Evolutionary conservation across 1,139 yeast genomes (phyloP), one percentile per base, ranked within the genome.

Genomic region (Trichomonascaceae sp.): DNA sequence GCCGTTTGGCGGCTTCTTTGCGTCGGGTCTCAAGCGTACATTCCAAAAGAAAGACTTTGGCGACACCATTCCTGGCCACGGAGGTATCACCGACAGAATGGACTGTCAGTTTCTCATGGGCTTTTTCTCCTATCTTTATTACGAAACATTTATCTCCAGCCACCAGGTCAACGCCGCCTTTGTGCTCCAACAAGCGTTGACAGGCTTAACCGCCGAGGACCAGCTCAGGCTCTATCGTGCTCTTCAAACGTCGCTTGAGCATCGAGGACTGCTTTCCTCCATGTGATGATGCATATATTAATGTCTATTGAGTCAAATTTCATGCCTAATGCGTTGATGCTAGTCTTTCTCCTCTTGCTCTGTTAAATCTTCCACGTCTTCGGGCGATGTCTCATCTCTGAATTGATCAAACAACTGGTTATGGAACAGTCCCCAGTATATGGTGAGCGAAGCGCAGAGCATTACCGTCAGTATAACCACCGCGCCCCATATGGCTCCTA

Each of bases 91-190:
- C 22, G 99, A 89, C 57, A 73, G 99, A 60, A 78, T 89, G 66
- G 99, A 89, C 61, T 89, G 99, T 60, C 98, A 89, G 60, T 89
- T 89, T 54, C 65, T 89, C 46, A 89, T 89, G 97, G 99, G 98
- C 8, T 84, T 94, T 28, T 89, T 89, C 55, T 72, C 92, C 30
- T 87, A 85, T 54, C 67, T 89, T 44, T 89, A 89, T 63, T 87
- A 78, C 56, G 96, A 87, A 58, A 81, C 95, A 2, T 89, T 89
- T 56, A 71, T 89, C 45, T 76, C 93, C 29, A 45, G 48, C 14
- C 65, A 62, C 32, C 78, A 76, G 56, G 66, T 77, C 43, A 75
- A 74, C 41, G 75, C 80, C 39, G 87, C 84, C 27, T 69, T 77
- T 17, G 61, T 87, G 18, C 62, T 87, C 37, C 93, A 87, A 48